These are phyloP conservation scores for Aspergillus fijiensis DNA, from an alignment of 2,329 filamentous ascomycete genomes.

Conservation along the genomic window DNA sequence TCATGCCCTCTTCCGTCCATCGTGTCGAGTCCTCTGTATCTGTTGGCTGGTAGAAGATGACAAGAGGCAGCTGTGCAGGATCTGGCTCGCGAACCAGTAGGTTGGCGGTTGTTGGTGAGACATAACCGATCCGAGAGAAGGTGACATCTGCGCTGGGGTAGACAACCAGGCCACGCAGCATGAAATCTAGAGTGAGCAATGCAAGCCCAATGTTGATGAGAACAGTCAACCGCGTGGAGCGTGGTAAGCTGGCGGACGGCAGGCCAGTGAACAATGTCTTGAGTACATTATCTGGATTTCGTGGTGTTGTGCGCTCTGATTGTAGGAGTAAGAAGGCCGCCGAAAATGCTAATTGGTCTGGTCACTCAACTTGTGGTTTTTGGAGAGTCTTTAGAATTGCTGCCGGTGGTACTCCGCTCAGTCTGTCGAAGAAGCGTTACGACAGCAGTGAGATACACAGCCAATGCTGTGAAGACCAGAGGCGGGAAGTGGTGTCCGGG, in stretches of 20 bases:
- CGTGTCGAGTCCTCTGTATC: conserved; percentile 33
- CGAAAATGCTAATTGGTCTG: not conserved
- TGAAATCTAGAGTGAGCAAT: conserved; percentile 70
- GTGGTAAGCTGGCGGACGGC: conserved; percentile 68
- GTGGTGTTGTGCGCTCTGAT: not conserved
- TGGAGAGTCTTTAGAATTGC: not conserved
- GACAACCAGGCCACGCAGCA: conserved; percentile 70
- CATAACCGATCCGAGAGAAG: conserved; percentile 83
- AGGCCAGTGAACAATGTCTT: conserved; percentile 72
- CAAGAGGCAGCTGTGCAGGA: conserved; percentile 70
- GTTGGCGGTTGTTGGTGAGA: conserved; percentile 76
- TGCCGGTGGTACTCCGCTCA: conserved; percentile 3
- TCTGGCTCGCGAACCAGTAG: conserved; percentile 85
- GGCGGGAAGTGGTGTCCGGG: conserved; percentile 39
- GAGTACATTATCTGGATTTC: conserved; percentile 39
- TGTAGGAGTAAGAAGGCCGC: not conserved
- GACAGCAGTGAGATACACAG: conserved; percentile 47
- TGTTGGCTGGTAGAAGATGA: conserved; percentile 58
- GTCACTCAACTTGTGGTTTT: not conserved
- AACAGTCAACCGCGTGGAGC: conserved; percentile 67
- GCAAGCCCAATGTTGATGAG: conserved; percentile 70
- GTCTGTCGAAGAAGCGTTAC: conserved; percentile 21
- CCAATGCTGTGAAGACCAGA: conserved; percentile 43
- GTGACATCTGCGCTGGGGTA: conserved; percentile 73
- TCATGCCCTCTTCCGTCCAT: conserved; percentile 66